phyloP scores from a whole-genome alignment of 192 early-diverging fungal species.

The Gigaspora rosea region DNA sequence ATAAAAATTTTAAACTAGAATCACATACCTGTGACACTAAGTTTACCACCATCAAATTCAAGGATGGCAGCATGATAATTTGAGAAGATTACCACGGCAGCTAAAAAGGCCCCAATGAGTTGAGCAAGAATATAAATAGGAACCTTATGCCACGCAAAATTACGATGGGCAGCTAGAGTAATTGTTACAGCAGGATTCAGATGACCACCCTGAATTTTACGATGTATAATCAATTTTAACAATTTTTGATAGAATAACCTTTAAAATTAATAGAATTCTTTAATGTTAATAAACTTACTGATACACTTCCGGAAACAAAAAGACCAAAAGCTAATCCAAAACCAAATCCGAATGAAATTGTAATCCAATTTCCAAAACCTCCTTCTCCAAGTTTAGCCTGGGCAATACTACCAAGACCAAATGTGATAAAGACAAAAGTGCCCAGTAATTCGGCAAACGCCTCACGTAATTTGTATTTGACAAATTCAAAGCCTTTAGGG shows the following conservation, averaged over 20 bases:
- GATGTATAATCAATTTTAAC: neutral
- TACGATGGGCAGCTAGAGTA: slow-evolving; percentile 63
- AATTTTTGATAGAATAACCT: neutral
- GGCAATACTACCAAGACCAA: slow-evolving; percentile 70
- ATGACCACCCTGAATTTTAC: slow-evolving; percentile 61
- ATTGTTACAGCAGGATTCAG: slow-evolving; percentile 79
- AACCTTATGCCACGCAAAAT: slow-evolving; percentile 71
- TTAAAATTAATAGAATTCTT: slow-evolving; percentile 6
- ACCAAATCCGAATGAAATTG: slow-evolving; percentile 64
- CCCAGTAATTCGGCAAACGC: slow-evolving; percentile 77
- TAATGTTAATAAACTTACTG: slow-evolving; percentile 45
- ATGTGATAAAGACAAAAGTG: slow-evolving; percentile 65
- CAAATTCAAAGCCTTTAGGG: neutral
- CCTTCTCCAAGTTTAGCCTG: slow-evolving; percentile 34
- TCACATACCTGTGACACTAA: slow-evolving; percentile 6
- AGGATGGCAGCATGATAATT: slow-evolving; percentile 63
- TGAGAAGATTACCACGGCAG: slow-evolving; percentile 67
- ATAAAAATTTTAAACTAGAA: neutral
- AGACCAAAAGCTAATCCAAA: slow-evolving; percentile 66
- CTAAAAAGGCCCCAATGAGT: slow-evolving; percentile 70
- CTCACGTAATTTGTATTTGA: slow-evolving; percentile 45
- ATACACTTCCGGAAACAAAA: slow-evolving; percentile 62
- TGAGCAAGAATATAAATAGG: slow-evolving; percentile 66
- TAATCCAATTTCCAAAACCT: slow-evolving; percentile 43
- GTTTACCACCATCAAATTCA: slow-evolving; percentile 53